Evolutionary conservation across 768 basidiomycete genomes (phyloP).

Genomic region (Suillus sp.): DNA sequence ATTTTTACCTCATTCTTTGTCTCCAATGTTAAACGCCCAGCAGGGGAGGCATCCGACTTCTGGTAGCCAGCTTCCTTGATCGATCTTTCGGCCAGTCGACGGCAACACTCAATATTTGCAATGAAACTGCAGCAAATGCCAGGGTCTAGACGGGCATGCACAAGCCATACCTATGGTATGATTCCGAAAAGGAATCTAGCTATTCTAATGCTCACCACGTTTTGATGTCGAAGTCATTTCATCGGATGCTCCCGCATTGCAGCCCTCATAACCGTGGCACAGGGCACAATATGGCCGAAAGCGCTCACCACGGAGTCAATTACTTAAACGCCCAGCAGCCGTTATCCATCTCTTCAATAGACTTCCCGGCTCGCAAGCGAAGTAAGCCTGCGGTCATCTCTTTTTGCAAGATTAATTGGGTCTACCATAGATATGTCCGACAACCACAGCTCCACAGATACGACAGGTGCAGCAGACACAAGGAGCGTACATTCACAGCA

Average conservation of each 20-base stretch:
- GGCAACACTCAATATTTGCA: not conserved
- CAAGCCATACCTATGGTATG: not conserved
- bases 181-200: not conserved
- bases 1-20: not conserved
- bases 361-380: not conserved
- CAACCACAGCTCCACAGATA: constrained; percentile 18
- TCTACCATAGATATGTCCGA: constrained; percentile 14
- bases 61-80: not conserved
- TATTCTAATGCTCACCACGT: not conserved
- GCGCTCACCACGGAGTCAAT: not conserved
- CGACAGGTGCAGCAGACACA: not conserved
- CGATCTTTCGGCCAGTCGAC: not conserved
- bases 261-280: not conserved
- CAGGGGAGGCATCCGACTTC: not conserved
- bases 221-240: constrained; percentile 5
- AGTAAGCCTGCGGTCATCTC: not conserved
- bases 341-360: not conserved
- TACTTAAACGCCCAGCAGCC: not conserved
- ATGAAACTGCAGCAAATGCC: not conserved
- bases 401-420: not conserved
- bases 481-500: not conserved
- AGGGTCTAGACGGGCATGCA: not conserved
- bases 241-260: not conserved
- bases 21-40: not conserved
- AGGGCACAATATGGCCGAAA: not conserved